These are phyloP conservation scores for Funneliformis mosseae DNA, from an alignment of 192 early-diverging fungal genomes.

Conservation along the genomic window DNA sequence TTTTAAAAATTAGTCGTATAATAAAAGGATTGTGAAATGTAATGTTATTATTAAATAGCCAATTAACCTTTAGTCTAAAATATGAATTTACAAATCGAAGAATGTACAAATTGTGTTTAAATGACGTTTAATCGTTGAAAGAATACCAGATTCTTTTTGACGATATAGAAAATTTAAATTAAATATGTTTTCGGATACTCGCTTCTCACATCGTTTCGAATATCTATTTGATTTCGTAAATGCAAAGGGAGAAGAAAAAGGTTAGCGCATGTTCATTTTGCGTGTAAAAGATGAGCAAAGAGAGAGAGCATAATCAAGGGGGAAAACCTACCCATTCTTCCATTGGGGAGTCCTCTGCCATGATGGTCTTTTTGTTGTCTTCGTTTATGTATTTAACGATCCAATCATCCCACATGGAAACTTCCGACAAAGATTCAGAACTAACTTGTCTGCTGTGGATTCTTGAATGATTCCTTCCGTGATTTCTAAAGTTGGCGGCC, in stretches of 20 bases:
- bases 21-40: not conserved
- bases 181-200: not conserved
- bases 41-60: no score
- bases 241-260: no score
- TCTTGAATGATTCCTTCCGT: not conserved
- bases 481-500: not conserved
- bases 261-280: no score
- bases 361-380: not conserved
- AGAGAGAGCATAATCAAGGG: no score
- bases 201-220: not conserved
- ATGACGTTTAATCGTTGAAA: not conserved
- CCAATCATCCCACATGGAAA: not conserved
- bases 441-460: not conserved
- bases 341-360: not conserved
- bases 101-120: not conserved
- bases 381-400: not conserved
- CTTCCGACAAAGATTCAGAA: not conserved
- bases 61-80: not conserved
- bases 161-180: no score
- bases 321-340: not conserved
- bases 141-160: not conserved
- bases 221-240: not conserved
- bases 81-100: not conserved
- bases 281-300: no score
- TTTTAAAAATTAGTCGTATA: not conserved